phyloP scores from a whole-genome alignment of 176 grass and related monocot genomes.

The Eragrostis curvula region DNA sequence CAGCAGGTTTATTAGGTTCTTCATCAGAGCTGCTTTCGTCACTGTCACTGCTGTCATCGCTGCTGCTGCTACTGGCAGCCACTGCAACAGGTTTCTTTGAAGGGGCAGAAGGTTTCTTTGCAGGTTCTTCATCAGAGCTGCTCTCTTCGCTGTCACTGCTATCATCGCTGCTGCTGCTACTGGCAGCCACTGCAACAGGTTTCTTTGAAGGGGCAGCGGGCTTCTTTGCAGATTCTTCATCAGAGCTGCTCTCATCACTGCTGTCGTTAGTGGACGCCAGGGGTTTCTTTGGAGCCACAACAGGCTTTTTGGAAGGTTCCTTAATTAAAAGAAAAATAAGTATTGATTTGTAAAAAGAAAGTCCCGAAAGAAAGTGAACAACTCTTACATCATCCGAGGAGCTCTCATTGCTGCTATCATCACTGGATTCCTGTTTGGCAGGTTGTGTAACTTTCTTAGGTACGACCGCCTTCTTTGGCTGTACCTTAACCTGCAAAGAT shows the following conservation, averaged over 20 bases:
- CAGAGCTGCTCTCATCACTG: constrained; percentile 45
- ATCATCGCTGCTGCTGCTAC: constrained; percentile 38
- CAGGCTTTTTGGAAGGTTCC: constrained; percentile 16
- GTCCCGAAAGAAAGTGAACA: background rate
- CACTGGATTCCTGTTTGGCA: constrained; percentile 58
- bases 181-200: background rate
- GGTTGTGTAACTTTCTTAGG: constrained; percentile 54
- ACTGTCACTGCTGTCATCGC: constrained; percentile 47
- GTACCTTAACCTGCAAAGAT: constrained; percentile 57
- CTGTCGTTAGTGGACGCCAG: constrained; percentile 3
- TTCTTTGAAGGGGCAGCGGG: constrained; percentile 4
- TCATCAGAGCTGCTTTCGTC: constrained; percentile 49
- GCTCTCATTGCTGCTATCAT: constrained; percentile 62
- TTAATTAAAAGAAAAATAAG: background rate
- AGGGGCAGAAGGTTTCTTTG: constrained; percentile 53
- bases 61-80: constrained; percentile 21
- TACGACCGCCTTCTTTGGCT: constrained; percentile 54
- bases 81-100: background rate
- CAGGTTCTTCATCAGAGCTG: constrained; percentile 50
- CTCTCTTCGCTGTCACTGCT: constrained; percentile 48
- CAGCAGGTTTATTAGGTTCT: constrained; percentile 60
- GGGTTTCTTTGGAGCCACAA: constrained; percentile 37
- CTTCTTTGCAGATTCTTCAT: constrained; percentile 65
- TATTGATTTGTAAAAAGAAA: background rate
- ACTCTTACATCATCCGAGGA: constrained; percentile 83